phyloP scores from a whole-genome alignment of 371 early-diverging fungal species.

The Mortierella sp. region DNA sequence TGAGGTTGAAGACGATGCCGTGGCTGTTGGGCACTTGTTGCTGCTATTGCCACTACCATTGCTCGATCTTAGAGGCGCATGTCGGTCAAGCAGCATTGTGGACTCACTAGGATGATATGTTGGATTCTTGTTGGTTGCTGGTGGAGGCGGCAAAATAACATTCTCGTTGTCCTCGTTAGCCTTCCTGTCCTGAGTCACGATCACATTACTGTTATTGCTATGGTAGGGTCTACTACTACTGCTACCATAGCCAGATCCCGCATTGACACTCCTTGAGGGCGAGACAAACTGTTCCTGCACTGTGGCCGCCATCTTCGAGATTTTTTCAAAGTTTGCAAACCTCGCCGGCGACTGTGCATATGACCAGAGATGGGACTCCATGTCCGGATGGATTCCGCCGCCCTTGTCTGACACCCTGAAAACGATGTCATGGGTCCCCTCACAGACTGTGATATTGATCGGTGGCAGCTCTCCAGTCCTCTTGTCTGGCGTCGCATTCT shows the following conservation, averaged over 20 bases:
- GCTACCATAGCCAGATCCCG: neutral
- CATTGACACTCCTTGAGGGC: slow-evolving; percentile 14
- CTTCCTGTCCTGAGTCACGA: neutral
- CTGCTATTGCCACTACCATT: neutral
- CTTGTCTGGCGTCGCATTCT: slow-evolving; percentile 14
- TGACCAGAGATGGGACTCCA: slow-evolving; percentile 82
- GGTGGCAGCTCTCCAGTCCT: slow-evolving; percentile 62
- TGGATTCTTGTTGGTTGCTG: slow-evolving; percentile 14
- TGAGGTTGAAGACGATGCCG: slow-evolving; percentile 6
- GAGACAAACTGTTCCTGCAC: slow-evolving; percentile 61
- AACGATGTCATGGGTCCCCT: slow-evolving; percentile 78
- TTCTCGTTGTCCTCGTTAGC: slow-evolving; percentile 5
- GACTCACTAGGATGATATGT: slow-evolving; percentile 8
- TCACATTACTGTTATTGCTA: too few relatives aligned
- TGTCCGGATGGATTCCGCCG: slow-evolving; percentile 81
- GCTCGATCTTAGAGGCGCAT: slow-evolving; percentile 16
- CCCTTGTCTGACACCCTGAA: slow-evolving; percentile 94
- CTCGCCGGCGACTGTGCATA: slow-evolving; percentile 66
- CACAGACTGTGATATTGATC: slow-evolving; percentile 86
- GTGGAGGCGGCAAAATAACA: slow-evolving; percentile 45
- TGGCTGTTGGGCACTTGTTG: neutral
- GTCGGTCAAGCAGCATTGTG: slow-evolving; percentile 28
- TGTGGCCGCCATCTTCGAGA: slow-evolving; percentile 72
- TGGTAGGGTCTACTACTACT: neutral
- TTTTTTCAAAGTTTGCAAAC: slow-evolving; percentile 70